Conservation (phyloP, 352 stramenopile species). For the Phytophthora pistaciae region DNA sequence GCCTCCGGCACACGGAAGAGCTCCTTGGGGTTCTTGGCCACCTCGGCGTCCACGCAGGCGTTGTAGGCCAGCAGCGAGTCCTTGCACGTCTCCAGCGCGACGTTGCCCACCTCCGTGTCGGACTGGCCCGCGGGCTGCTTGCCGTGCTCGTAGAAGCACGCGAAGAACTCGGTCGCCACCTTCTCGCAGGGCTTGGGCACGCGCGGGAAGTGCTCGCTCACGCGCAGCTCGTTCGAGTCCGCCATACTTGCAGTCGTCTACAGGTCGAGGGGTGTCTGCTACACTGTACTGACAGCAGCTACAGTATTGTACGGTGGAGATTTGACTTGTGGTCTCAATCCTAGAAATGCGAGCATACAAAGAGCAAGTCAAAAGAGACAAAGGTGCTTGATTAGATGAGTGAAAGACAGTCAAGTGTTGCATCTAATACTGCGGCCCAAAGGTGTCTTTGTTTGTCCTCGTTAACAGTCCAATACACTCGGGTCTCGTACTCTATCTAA, state of each 20-base stretch:
- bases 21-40: constrained; percentile 68
- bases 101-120: constrained; percentile 74
- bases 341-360: constrained; percentile 57
- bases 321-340: constrained; percentile 28
- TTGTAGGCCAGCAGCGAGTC: constrained; percentile 75
- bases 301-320: constrained; percentile 32
- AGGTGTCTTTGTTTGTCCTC: constrained; percentile 19
- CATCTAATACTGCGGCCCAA: constrained; percentile 1
- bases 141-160: constrained; percentile 85
- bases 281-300: not conserved
- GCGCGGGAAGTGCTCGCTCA: constrained; percentile 84
- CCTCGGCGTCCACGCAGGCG: constrained; percentile 68
- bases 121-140: constrained; percentile 68
- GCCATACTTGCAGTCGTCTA: constrained; percentile 12
- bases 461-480: constrained; percentile 22
- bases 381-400: constrained; percentile 6
- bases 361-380: constrained; percentile 39
- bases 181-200: constrained; percentile 78
- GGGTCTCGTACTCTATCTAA: constrained; percentile 36
- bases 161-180: constrained; percentile 77
- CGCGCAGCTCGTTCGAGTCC: constrained; percentile 55
- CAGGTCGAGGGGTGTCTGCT: not conserved
- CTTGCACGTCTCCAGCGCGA: constrained; percentile 66
- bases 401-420: not conserved
- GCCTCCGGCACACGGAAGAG: constrained; percentile 85